Base-by-base conservation (phyloP, 2,329 filamentous ascomycete genomes). In the Pestalotiopsis fici region DNA sequence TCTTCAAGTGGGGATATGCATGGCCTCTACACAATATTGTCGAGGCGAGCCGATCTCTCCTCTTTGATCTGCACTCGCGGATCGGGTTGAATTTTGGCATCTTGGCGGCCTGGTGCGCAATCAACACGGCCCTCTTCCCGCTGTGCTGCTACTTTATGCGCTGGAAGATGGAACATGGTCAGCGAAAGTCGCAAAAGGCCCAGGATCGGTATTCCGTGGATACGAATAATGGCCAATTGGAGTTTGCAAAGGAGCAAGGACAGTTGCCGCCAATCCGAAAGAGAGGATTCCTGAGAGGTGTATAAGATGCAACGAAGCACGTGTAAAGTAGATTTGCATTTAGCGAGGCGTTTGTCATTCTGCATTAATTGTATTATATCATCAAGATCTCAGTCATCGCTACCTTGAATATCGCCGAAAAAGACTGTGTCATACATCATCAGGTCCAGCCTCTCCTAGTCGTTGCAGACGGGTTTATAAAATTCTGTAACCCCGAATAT, bases 11-110 rank as follows among this genome's bases (percentile, higher is more conserved):
- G 86, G 88, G 87, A 0, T 89, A 89, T 73, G 88, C 85, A 0
- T 89, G 88, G 86, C 89, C 89, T 11, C 76, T 91, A 65, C 87
- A 90, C 75, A 85, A 87, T 47, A 82, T 91, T 43, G 88, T 91
- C 35, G 83, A 89, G 73, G 89, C 82, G 0, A 83, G 84, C 27
- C 81, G 88, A 3, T 86, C 85, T 18, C 85, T 91, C 31, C 69
- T 91, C 15, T 91, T 91, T 69, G 88, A 87, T 65, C 77, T 87
- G 6, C 85, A 88, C 69, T 87, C 85, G 0, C 75, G 83, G 15
- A 86, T 91, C 62, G 88, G 87, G 0, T 74, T 90, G 2, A 86
- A 91, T 69, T 87, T 91, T 74, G 88, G 85, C 0, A 78, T 91
- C 1, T 74, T 91, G 57, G 84, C 90, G 67, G 85, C 84, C 0